Evolutionary conservation across 192 early-diverging fungal genomes (phyloP).

Genomic region (Physocladia obscura): DNA sequence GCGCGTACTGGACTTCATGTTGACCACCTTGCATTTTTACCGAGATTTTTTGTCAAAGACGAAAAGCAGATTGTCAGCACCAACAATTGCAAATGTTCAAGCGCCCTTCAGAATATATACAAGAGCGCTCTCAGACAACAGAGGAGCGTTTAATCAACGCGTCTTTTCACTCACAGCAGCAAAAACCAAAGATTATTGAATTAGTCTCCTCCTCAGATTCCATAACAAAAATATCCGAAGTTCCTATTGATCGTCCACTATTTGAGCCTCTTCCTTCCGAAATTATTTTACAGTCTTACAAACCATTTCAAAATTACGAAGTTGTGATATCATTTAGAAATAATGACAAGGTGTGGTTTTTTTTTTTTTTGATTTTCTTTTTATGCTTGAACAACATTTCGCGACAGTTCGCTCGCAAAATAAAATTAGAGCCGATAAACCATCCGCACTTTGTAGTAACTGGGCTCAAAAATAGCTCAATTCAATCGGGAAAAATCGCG

Average conservation of each 20-base stretch:
- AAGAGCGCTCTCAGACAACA: constrained; percentile 28
- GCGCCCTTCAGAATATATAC: constrained; percentile 48
- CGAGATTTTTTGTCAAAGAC: no score
- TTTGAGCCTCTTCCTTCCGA: constrained; percentile 54
- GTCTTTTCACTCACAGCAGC: background rate
- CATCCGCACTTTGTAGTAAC: constrained; percentile 46
- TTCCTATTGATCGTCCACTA: constrained; percentile 51
- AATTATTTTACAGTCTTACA: constrained; percentile 47
- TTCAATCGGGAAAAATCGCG: constrained; percentile 56
- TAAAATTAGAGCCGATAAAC: constrained; percentile 54
- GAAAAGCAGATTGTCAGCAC: background rate
- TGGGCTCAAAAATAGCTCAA: constrained; percentile 38
- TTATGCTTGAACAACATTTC: background rate
- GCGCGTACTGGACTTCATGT: constrained; percentile 71
- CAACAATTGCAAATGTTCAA: background rate
- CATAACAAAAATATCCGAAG: constrained; percentile 27
- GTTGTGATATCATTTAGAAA: constrained; percentile 56
- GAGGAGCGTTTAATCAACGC: constrained; percentile 36
- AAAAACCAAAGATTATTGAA: constrained; percentile 35
- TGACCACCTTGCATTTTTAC: constrained; percentile 19
- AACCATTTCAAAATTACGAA: constrained; percentile 56
- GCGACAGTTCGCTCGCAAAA: constrained; percentile 46
- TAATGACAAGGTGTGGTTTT: constrained; percentile 54
- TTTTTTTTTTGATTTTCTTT: background rate
- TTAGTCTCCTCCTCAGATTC: constrained; percentile 35